phyloP scores from a whole-genome alignment of 495 filamentous ascomycete genomes.

The Neurospora sp. region DNA sequence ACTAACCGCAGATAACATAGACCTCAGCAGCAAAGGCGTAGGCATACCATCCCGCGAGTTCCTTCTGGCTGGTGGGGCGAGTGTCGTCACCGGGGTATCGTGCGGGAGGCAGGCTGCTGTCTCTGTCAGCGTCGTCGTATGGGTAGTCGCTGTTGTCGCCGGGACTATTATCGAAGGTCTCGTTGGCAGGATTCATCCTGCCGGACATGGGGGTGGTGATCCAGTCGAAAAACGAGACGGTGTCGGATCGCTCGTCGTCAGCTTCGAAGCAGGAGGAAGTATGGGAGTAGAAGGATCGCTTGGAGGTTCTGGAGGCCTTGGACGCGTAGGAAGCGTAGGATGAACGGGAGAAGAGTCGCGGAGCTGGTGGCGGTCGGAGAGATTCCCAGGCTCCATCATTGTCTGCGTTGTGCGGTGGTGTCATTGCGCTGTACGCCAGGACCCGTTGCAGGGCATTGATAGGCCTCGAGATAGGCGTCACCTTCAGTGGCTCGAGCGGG shows the following conservation, averaged over 20 bases:
- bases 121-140: neutral
- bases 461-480: neutral
- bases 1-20: constrained; percentile 86
- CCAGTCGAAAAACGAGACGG: neutral
- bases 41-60: constrained; percentile 89
- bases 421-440: neutral
- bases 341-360: constrained; percentile 35
- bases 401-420: neutral
- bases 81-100: constrained; percentile 77
- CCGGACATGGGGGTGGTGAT: constrained; percentile 4
- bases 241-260: constrained; percentile 49
- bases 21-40: constrained; percentile 98
- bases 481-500: neutral
- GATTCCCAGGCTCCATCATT: neutral
- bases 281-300: constrained; percentile 31
- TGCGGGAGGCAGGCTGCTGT: constrained; percentile 5
- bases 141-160: constrained; percentile 14
- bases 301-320: constrained; percentile 17
- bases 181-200: constrained; percentile 18
- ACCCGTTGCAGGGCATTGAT: neutral
- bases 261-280: constrained; percentile 46
- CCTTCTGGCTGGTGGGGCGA: constrained; percentile 72
- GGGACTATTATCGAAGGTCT: neutral
- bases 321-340: constrained; percentile 18
- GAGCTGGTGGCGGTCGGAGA: constrained; percentile 26